Conservation (phyloP, 148 eudicot species). For the Arbutus unedo region DNA sequence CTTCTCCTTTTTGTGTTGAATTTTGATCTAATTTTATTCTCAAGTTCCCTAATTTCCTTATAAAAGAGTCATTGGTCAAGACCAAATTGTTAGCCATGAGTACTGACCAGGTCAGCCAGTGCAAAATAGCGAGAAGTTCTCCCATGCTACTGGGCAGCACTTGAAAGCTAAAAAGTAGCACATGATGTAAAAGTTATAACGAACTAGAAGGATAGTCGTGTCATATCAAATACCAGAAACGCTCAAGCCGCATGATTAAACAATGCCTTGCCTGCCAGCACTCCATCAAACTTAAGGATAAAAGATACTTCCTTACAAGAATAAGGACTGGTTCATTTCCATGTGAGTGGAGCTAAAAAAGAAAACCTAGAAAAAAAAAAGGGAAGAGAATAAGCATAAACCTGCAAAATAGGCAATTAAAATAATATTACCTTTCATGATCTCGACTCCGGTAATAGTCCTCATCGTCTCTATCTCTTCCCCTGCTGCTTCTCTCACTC, state of each 20-base stretch:
- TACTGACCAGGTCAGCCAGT: no score
- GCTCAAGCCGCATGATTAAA: background rate
- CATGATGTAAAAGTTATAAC: background rate
- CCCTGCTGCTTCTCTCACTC: conserved; percentile 70
- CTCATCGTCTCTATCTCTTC: conserved; percentile 68
- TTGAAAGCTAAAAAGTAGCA: background rate
- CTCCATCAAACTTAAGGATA: background rate
- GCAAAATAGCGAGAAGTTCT: background rate
- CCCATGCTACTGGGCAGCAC: background rate
- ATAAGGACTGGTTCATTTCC: no score
- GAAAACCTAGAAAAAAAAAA: background rate
- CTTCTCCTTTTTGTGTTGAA: no score
- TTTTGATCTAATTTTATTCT: no score
- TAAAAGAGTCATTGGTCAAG: no score
- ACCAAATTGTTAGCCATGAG: no score
- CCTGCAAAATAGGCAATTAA: background rate
- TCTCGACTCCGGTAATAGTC: conserved; percentile 52
- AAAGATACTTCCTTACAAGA: no score
- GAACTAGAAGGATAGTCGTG: background rate
- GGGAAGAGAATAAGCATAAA: background rate
- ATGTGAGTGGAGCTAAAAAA: background rate
- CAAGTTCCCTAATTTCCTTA: no score
- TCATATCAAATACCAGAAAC: background rate
- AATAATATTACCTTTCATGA: conserved; percentile 48
- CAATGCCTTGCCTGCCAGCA: background rate